A percentile compares a stretch with the other conserved stretches of the same genome.
These are phyloP conservation scores for Puccinia horiana DNA, from an alignment of 1,284 basidiomycete species.

Conservation along the genomic window DNA sequence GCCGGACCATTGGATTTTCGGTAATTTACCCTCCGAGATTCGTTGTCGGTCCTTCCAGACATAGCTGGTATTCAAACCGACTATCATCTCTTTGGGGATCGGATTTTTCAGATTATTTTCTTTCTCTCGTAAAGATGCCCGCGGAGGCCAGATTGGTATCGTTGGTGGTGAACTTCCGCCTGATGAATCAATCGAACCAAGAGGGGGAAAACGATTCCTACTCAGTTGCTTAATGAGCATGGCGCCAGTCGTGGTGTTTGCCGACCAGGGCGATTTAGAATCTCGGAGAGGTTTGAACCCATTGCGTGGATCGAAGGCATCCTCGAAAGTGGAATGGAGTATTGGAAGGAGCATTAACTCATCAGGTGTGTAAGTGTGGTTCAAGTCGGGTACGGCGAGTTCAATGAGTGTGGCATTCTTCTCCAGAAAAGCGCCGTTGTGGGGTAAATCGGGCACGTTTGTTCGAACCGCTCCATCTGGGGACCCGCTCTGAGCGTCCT, in stretches of 20 bases:
- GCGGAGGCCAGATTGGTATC: conserved; percentile 9
- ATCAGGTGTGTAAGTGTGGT: not conserved
- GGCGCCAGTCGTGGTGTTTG: not conserved
- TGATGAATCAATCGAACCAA: not conserved
- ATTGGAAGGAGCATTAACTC: conserved; percentile 16
- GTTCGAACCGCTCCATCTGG: not conserved
- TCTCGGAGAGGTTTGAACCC: conserved; percentile 20
- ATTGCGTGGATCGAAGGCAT: conserved; percentile 9
- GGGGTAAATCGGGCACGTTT: not conserved
- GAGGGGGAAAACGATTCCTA: conserved; percentile 33
- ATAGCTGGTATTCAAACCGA: conserved; percentile 20
- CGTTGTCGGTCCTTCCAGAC: not conserved
- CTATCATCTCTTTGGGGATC: conserved; percentile 1
- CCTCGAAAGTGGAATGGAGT: conserved; percentile 12
- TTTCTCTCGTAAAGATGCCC: not conserved
- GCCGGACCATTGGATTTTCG: conserved; percentile 24
- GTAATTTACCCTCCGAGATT: not conserved
- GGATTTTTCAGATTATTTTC: not conserved
- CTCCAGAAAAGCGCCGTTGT: not conserved
- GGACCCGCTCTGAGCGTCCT: not conserved
- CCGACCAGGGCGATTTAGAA: conserved; percentile 16
- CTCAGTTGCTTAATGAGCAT: conserved; percentile 5
- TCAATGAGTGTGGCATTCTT: not conserved
- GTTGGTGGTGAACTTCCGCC: conserved; percentile 25
- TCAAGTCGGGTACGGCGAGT: not conserved